These are phyloP conservation scores for Saccharomycopsis hybrid DNA, from an alignment of 1,139 yeast genomes.

Conservation along the genomic window DNA sequence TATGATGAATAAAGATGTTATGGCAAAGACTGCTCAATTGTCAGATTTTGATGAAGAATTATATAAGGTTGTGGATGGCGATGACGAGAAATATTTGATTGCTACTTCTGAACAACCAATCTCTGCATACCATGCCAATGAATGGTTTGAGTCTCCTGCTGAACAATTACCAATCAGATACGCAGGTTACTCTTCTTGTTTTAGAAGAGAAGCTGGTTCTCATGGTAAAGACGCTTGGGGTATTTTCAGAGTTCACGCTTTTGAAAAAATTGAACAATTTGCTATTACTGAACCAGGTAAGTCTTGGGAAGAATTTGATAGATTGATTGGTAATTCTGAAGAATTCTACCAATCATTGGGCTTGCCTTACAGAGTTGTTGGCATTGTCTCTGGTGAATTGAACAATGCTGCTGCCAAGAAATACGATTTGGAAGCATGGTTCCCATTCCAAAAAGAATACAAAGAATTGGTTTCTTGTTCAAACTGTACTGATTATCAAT, in stretches of 20 bases:
- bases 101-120: slow-evolving; percentile 99
- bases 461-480: slow-evolving; percentile 98
- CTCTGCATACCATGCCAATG: slow-evolving; percentile 94
- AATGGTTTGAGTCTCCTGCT: slow-evolving; percentile 97
- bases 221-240: slow-evolving; percentile 99
- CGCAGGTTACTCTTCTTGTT: slow-evolving; percentile 97
- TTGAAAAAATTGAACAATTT: slow-evolving; percentile 97
- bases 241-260: slow-evolving; percentile 96
- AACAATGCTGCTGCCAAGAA: slow-evolving; percentile 99
- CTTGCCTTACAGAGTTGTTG: slow-evolving; percentile 94
- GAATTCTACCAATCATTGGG: slow-evolving; percentile 89
- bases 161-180: slow-evolving; percentile 95
- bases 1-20: slow-evolving; percentile 98
- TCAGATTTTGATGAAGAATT: slow-evolving; percentile 97
- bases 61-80: slow-evolving; percentile 94
- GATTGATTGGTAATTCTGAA: slow-evolving; percentile 87
- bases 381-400: slow-evolving; percentile 96
- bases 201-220: slow-evolving; percentile 99
- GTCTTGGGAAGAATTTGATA: slow-evolving; percentile 95
- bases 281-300: slow-evolving; percentile 95
- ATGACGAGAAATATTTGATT: slow-evolving; percentile 93
- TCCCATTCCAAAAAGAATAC: slow-evolving; percentile 98
- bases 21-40: slow-evolving; percentile 99
- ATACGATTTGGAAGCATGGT: slow-evolving; percentile 99
- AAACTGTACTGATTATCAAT: slow-evolving; percentile 98